Conservation (phyloP, 164 flowering plant species). For the Chimonanthus praecox region DNA sequence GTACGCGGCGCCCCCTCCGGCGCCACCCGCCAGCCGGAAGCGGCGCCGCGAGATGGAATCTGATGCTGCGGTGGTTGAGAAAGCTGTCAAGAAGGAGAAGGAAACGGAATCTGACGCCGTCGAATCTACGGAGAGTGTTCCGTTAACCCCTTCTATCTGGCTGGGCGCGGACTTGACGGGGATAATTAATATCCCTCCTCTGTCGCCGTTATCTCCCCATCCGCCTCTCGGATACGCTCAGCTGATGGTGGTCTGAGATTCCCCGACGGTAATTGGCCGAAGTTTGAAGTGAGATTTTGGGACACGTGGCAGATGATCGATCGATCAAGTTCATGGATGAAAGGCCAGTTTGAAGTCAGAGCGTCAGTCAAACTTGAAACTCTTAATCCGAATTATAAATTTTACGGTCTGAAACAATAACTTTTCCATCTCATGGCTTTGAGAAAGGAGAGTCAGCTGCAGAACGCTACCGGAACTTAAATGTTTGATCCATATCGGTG, state of each 20-base stretch:
- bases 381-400: too few species aligned
- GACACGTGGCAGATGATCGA: too few species aligned
- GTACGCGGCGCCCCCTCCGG: background rate
- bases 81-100: slow-evolving; percentile 4
- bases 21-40: slow-evolving; percentile 5
- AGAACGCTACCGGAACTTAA: too few species aligned
- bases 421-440: too few species aligned
- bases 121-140: slow-evolving; percentile 3
- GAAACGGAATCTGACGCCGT: slow-evolving; percentile 6
- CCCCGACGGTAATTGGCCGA: background rate
- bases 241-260: slow-evolving; percentile 18
- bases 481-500: too few species aligned
- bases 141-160: slow-evolving; percentile 40
- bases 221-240: slow-evolving; percentile 16
- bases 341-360: too few species aligned
- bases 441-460: too few species aligned
- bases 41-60: slow-evolving; percentile 12
- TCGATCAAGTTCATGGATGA: too few species aligned
- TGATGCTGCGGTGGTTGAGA: slow-evolving; percentile 5
- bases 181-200: slow-evolving; percentile 30
- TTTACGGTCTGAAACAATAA: too few species aligned
- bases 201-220: slow-evolving; percentile 34
- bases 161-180: slow-evolving; percentile 23
- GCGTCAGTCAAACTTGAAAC: too few species aligned
- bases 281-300: too few species aligned